Conservation (phyloP, 2,329 filamentous ascomycete genomes). For the Calonectria hongkongensis region DNA sequence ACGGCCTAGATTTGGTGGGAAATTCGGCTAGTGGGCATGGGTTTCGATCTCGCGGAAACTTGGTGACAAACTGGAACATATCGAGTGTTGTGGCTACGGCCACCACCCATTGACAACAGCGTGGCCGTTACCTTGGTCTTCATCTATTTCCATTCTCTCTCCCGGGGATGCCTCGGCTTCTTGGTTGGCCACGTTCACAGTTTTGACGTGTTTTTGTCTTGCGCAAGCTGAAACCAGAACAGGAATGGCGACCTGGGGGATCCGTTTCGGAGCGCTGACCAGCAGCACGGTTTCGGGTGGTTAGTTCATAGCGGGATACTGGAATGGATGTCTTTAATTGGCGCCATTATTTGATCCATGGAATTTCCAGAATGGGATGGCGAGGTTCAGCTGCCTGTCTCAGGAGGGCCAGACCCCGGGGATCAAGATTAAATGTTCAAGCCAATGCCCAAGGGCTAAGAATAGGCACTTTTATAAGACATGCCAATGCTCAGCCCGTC, state of each 20-base stretch:
- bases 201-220: neutral
- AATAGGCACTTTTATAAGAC: conserved; percentile 21
- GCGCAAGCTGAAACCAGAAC: conserved; percentile 17
- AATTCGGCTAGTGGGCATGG: neutral
- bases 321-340: conserved; percentile 21
- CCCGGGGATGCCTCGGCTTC: neutral
- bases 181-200: conserved; percentile 8
- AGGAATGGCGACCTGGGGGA: conserved; percentile 10
- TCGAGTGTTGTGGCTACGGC: neutral
- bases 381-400: neutral
- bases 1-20: neutral
- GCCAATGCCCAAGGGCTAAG: conserved; percentile 4
- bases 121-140: neutral
- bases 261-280: neutral
- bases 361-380: conserved; percentile 19
- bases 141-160: neutral
- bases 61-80: neutral
- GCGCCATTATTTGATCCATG: conserved; percentile 22
- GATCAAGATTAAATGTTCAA: conserved; percentile 9
- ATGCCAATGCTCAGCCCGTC: conserved; percentile 1
- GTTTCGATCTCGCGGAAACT: neutral
- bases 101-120: neutral
- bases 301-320: conserved; percentile 7
- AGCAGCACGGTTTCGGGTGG: conserved; percentile 9
- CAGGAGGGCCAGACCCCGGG: conserved; percentile 9